Conservation (phyloP, 495 filamentous ascomycete genomes). For the Neurospora sp. region DNA sequence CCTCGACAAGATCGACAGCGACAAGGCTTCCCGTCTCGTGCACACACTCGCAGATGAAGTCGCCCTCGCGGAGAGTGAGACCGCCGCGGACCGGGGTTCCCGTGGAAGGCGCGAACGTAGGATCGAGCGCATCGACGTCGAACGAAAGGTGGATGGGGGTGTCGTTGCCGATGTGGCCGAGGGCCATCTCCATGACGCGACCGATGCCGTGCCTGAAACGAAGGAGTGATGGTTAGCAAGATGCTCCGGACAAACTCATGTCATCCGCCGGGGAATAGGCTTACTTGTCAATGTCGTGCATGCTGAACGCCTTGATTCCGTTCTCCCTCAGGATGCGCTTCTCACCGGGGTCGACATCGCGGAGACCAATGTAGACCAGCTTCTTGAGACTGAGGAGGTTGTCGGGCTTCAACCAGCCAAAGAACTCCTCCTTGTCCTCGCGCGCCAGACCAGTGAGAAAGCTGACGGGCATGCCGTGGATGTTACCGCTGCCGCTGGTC, state of each 20-base stretch:
- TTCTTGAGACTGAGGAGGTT: slow-evolving; percentile 58
- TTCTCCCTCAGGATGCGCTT: slow-evolving; percentile 83
- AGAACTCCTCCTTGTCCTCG: slow-evolving; percentile 62
- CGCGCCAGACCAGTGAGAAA: slow-evolving; percentile 79
- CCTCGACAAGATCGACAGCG: slow-evolving; percentile 90
- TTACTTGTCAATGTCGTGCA: slow-evolving; percentile 93
- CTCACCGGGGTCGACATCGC: slow-evolving; percentile 86
- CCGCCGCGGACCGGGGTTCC: slow-evolving; percentile 95
- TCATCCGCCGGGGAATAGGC: slow-evolving; percentile 4
- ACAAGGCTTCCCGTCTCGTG: slow-evolving; percentile 86
- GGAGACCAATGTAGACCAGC: slow-evolving; percentile 91
- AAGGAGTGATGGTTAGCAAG: not conserved
- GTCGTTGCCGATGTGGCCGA: slow-evolving; percentile 86
- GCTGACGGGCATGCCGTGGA: slow-evolving; percentile 96
- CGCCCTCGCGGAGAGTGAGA: slow-evolving; percentile 87
- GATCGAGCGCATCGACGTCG: slow-evolving; percentile 94
- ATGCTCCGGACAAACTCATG: slow-evolving; percentile 9
- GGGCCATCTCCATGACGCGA: slow-evolving; percentile 91
- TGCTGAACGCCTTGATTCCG: slow-evolving; percentile 90
- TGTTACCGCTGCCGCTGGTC: slow-evolving; percentile 79
- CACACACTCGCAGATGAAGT: slow-evolving; percentile 95
- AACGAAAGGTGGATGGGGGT: slow-evolving; percentile 96
- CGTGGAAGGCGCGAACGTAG: slow-evolving; percentile 90
- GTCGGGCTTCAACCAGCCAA: slow-evolving; percentile 73
- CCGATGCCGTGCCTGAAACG: slow-evolving; percentile 74